Base-by-base conservation (phyloP, 331 rosid genomes). In the Malus hybrid region DNA sequence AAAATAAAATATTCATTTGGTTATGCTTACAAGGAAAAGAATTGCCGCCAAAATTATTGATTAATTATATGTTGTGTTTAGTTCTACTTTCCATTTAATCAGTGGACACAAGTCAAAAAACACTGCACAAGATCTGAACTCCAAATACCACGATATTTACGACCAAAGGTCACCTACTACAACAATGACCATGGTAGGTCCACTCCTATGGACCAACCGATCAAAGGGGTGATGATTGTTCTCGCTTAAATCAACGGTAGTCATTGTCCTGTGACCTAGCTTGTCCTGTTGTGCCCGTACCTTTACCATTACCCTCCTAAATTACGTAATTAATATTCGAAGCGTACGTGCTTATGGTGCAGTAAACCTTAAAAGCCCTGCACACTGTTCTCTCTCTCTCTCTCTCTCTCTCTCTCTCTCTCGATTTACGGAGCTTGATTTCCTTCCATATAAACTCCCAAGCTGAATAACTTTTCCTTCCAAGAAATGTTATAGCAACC, bases 321-420 rank as follows among this genome's bases (percentile, higher is more conserved):
- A 60, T 60, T 36, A 66, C 70, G 80, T 55, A 63, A 36, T 24
- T 61, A 15, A 78, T 84, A 84, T 86, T 83, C 90, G 62, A 84
- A 87, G 29, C 2, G 29, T 28, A 81, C 80, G 80, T 86, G 85
- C 61, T 61, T 50, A 32, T 73, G 39, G 80, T 60, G 77, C 63
- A 68, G 67, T 73, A 67, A 80, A 80, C 76, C 79, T 70, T 61
- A 83, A 87, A 90, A 73, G 73, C 78, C 88, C 81, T 78, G 82
- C 84, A 76, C 71, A 76, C 57, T 66, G 56, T 14, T 20, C 27
- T 62, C 78, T 70, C 56, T 42, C 57, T 28, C 42, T n/a, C 44
- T 36, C 65, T 62, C 13, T 61, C 13, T 73, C 70, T 77, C 74
- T 50, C 60, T 65, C n/a, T 4, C 42, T 42, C 44, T 7, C 42